These are phyloP conservation scores for Globisporangium nodosum DNA, from an alignment of 352 stramenopile species.

Conservation along the genomic window DNA sequence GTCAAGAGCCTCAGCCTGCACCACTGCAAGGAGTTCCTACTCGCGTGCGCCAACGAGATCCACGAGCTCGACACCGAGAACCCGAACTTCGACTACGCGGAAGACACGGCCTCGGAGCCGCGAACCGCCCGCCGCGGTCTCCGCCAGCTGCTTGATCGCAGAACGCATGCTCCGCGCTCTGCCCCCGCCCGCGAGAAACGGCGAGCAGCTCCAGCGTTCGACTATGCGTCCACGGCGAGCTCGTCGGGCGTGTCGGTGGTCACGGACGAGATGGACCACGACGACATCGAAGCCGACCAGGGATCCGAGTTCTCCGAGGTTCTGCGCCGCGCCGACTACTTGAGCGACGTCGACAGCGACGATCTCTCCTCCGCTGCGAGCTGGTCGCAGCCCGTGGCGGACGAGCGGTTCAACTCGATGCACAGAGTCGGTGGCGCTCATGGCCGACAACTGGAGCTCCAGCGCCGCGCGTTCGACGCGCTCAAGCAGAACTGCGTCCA, in stretches of 20 bases:
- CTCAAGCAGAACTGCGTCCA: constrained; percentile 5
- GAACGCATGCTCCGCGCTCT: not conserved
- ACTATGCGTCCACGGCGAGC: constrained; percentile 47
- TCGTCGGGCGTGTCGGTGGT: constrained; percentile 17
- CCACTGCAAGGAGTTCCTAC: constrained; percentile 63
- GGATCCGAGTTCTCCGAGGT: constrained; percentile 56
- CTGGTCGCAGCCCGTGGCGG: not conserved
- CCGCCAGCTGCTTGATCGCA: not conserved
- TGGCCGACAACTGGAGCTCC: constrained; percentile 16
- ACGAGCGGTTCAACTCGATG: not conserved
- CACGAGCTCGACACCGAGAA: constrained; percentile 69
- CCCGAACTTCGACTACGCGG: constrained; percentile 66
- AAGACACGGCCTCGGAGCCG: constrained; percentile 31
- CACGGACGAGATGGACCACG: constrained; percentile 14
- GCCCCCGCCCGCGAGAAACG: not conserved
- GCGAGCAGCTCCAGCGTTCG: constrained; percentile 16
- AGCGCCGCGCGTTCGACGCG: constrained; percentile 22
- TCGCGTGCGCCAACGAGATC: constrained; percentile 78
- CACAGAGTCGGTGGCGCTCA: constrained; percentile 7
- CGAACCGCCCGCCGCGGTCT: not conserved
- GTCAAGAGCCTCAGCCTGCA: constrained; percentile 38
- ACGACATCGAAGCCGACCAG: constrained; percentile 43
- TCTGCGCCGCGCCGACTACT: constrained; percentile 39
- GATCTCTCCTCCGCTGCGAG: not conserved
- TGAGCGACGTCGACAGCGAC: constrained; percentile 21